phyloP scores from a whole-genome alignment of 768 basidiomycete species.

The Lactarius psammicola region DNA sequence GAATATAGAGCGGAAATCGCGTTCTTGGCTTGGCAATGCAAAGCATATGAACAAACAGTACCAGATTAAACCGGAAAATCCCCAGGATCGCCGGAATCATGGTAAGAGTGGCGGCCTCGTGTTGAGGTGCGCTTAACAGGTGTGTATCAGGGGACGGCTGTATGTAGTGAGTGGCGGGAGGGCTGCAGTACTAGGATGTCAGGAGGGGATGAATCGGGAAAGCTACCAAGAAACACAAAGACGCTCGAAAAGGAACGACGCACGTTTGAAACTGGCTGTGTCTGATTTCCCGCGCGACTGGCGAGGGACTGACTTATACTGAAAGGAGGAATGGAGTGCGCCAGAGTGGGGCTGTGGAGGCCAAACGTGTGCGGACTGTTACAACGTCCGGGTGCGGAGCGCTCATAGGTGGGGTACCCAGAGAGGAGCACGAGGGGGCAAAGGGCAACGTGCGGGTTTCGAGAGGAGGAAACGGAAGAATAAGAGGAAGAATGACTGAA shows the following conservation, averaged over 20 bases:
- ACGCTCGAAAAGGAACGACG: not conserved
- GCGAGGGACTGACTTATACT: not conserved
- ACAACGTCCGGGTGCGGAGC: slow-evolving; percentile 1
- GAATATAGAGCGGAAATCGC: not conserved
- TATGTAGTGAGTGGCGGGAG: not conserved
- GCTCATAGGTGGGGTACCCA: not conserved
- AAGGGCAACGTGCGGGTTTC: not conserved
- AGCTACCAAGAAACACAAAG: slow-evolving; percentile 7
- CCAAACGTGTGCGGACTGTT: slow-evolving; percentile 7
- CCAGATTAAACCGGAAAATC: not conserved
- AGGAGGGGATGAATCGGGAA: slow-evolving; percentile 12
- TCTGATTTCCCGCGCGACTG: not conserved
- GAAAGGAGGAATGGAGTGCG: not conserved
- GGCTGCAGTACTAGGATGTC: not conserved
- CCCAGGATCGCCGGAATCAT: not conserved
- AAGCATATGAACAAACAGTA: not conserved
- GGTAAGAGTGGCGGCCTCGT: not conserved
- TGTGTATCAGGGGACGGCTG: not conserved
- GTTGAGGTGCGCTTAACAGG: no score
- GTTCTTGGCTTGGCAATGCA: not conserved
- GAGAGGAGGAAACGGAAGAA: not conserved
- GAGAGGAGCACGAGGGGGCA: not conserved
- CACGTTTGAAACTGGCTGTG: slow-evolving; percentile 9
- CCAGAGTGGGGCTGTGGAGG: not conserved
- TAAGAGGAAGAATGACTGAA: not conserved